These are phyloP conservation scores for Ogataea degrootiae DNA, from an alignment of 805 yeast genomes.

Conservation along the genomic window DNA sequence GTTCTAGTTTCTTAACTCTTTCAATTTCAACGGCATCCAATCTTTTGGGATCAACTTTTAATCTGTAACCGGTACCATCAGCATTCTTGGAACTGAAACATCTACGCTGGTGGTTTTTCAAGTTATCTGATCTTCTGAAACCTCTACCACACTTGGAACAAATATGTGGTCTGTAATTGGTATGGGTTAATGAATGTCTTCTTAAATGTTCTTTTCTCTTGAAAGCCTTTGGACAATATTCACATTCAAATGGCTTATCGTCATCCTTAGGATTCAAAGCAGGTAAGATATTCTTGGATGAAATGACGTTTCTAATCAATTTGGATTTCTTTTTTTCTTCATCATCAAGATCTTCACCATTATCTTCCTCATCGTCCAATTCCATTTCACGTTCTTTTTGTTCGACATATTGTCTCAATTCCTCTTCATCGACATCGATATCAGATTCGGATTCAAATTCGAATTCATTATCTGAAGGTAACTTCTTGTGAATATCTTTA, in stretches of 20 bases:
- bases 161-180: constrained; percentile 23
- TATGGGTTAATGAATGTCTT: constrained; percentile 25
- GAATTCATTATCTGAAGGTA: not conserved
- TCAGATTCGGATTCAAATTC: not conserved
- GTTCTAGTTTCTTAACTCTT: constrained; percentile 15
- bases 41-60: constrained; percentile 19
- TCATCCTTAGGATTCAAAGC: constrained; percentile 15
- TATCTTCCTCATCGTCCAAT: not conserved
- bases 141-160: constrained; percentile 25
- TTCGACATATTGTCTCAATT: not conserved
- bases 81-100: constrained; percentile 18
- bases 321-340: constrained; percentile 7
- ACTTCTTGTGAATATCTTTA: not conserved
- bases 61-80: constrained; percentile 17
- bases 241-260: constrained; percentile 20
- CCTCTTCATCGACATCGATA: not conserved
- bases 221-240: constrained; percentile 22
- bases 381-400: not conserved
- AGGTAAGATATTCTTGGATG: constrained; percentile 20
- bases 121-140: constrained; percentile 26
- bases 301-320: constrained; percentile 17
- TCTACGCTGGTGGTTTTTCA: constrained; percentile 23
- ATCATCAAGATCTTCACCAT: not conserved
- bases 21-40: constrained; percentile 19
- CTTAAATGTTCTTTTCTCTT: constrained; percentile 25